phyloP scores from a whole-genome alignment of 2,329 filamentous ascomycete genomes.

The Fusarium abutilonis region DNA sequence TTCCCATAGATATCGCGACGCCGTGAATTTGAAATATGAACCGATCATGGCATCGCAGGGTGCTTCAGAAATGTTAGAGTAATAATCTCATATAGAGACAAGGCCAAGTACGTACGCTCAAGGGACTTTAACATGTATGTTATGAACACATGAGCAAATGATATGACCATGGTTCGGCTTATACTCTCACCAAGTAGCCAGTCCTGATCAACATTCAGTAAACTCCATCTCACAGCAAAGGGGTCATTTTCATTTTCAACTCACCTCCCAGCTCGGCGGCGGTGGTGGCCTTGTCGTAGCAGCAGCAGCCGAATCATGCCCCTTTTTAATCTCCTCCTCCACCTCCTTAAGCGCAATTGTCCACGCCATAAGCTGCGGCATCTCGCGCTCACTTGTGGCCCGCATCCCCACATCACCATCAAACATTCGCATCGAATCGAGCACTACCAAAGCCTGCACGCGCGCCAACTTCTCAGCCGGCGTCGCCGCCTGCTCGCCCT shows the following conservation, averaged over 20 bases:
- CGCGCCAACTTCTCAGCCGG: slow-evolving; percentile 54
- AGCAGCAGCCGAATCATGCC: slow-evolving; percentile 32
- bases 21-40: slow-evolving; percentile 46
- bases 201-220: slow-evolving; percentile 35
- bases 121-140: slow-evolving; percentile 49
- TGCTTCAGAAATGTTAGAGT: slow-evolving; percentile 21
- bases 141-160: slow-evolving; percentile 48
- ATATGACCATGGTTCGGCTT: slow-evolving; percentile 52
- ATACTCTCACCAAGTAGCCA: slow-evolving; percentile 58
- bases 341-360: slow-evolving; percentile 48
- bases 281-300: slow-evolving; percentile 49
- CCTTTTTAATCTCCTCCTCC: slow-evolving; percentile 49
- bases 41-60: slow-evolving; percentile 28
- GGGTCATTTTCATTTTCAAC: slow-evolving; percentile 3
- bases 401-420: slow-evolving; percentile 56
- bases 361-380: slow-evolving; percentile 52
- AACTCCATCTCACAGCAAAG: background rate
- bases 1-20: slow-evolving; percentile 57
- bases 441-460: slow-evolving; percentile 55
- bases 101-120: slow-evolving; percentile 43
- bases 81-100: background rate
- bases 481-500: slow-evolving; percentile 47
- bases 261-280: slow-evolving; percentile 55
- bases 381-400: slow-evolving; percentile 55
- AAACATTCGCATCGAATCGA: slow-evolving; percentile 56